Base-by-base conservation (phyloP, 2,329 filamentous ascomycete species). In the Fusarium begoniae region DNA sequence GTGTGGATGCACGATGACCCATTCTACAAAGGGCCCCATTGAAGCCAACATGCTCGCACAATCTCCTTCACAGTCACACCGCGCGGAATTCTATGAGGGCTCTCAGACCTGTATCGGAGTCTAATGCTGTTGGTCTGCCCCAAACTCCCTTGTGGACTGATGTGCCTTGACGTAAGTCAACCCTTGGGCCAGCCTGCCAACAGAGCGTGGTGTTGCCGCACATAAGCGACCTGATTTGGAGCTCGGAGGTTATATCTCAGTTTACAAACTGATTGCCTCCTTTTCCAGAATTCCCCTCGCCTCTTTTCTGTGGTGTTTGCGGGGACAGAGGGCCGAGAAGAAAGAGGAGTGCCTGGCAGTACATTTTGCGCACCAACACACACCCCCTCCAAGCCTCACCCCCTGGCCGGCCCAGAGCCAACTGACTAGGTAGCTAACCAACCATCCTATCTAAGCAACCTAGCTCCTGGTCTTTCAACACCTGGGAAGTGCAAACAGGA, bases 121-220 rank as follows among this genome's bases (percentile, higher is more conserved):
- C 71, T 66, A 67, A 64, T 76, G 68, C 63, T 56, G 69, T 76
- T 77, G 72, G 76, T 66, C 64, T 75, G 54, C 62, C 63, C 57
- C 66, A 65, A 66, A 61, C 59, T 70, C 54, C 63, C 60, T 66
- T 78, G 73, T 78, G 75, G 76, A 77, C 73, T 75, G 73, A 78
- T 73, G 73, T 70, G 60, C 70, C 73, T 79, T 78, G 77, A 79
- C 78, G 75, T 79, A 79, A 75, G 72, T 76, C 70, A 70, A 70
- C 51, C 63, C 66, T 61, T 56, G 59, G 65, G 43, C 60, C 66
- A 59, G 66, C 47, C 60, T 75, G 69, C 69, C 74, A 69, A 77
- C 77, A 76, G 59, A 70, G 60, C 37, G 51, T 73, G 62, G 65
- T 73, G 66, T 75, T 77, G 72, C 71, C 62, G 75, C 73, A 71